Conservation (phyloP, 306 rosid genomes). For the Rosa multiflora region DNA sequence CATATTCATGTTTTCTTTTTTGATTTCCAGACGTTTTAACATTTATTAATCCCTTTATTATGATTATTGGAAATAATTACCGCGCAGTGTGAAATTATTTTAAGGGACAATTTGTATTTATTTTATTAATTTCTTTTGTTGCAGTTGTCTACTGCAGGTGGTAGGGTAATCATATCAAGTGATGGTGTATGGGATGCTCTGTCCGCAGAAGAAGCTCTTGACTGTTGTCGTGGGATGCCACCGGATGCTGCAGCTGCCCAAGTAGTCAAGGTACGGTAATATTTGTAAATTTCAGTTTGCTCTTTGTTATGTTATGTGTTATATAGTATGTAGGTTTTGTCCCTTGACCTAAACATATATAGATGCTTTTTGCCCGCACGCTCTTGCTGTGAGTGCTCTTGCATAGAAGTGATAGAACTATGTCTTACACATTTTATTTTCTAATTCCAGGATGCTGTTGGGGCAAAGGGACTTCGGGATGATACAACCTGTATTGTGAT, state of each 20-base stretch:
- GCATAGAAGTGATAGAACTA: background rate
- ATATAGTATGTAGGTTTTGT: constrained; percentile 11
- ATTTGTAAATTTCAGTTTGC: constrained; percentile 18
- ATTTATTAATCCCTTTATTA: background rate
- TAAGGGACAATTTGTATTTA: background rate
- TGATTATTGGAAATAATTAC: background rate
- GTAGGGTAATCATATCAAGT: constrained; percentile 91
- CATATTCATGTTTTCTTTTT: background rate
- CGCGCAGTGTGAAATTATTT: background rate
- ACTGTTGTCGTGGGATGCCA: constrained; percentile 86
- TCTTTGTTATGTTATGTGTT: constrained; percentile 15
- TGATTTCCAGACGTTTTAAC: background rate
- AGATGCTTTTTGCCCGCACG: constrained; percentile 20
- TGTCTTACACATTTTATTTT: constrained; percentile 22
- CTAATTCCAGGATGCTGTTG: constrained; percentile 75
- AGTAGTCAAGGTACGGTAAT: constrained; percentile 71
- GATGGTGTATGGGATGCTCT: constrained; percentile 99
- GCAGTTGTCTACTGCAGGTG: constrained; percentile 90
- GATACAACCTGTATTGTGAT: constrained; percentile 95
- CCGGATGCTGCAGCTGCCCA: constrained; percentile 84
- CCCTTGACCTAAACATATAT: constrained; percentile 11
- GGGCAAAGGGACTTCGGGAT: constrained; percentile 95
- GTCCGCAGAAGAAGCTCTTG: constrained; percentile 75
- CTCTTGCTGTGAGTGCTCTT: constrained; percentile 9
- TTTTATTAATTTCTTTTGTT: constrained; percentile 17